phyloP scores from a whole-genome alignment of 345 rosid genomes.

The Cochlearia excelsa region DNA sequence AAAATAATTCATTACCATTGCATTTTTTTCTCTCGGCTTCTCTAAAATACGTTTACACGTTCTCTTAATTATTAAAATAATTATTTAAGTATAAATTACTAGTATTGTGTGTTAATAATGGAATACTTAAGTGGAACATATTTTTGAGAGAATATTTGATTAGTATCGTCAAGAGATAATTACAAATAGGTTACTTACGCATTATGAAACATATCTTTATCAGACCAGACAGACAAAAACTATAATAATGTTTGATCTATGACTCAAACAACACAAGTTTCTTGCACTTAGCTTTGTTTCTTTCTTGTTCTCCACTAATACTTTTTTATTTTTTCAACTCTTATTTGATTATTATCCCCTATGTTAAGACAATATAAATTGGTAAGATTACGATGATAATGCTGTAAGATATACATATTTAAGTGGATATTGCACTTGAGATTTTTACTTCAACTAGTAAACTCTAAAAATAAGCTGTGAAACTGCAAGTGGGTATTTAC shows the following conservation, averaged over 20 bases:
- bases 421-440: neutral
- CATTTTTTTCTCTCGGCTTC: no score
- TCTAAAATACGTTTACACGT: no score
- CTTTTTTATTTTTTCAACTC: neutral
- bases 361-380: neutral
- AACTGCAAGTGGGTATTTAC: constrained; percentile 1
- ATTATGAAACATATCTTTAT: constrained; percentile 16
- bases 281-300: constrained; percentile 27
- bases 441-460: neutral
- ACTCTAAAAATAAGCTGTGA: neutral
- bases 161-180: constrained; percentile 1
- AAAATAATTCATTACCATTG: no score
- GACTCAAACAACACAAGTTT: constrained; percentile 32
- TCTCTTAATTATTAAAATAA: no score
- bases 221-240: constrained; percentile 21
- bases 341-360: constrained; percentile 5
- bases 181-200: constrained; percentile 13
- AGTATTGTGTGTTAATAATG: no score
- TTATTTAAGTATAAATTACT: no score
- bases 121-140: no score
- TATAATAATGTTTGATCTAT: constrained; percentile 25
- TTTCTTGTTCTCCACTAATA: constrained; percentile 26
- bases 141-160: neutral
- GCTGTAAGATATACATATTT: neutral
- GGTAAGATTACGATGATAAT: constrained; percentile 25